Evolutionary conservation across 176 grass and related monocot species (phyloP).

Genomic region (Juncus effusus): DNA sequence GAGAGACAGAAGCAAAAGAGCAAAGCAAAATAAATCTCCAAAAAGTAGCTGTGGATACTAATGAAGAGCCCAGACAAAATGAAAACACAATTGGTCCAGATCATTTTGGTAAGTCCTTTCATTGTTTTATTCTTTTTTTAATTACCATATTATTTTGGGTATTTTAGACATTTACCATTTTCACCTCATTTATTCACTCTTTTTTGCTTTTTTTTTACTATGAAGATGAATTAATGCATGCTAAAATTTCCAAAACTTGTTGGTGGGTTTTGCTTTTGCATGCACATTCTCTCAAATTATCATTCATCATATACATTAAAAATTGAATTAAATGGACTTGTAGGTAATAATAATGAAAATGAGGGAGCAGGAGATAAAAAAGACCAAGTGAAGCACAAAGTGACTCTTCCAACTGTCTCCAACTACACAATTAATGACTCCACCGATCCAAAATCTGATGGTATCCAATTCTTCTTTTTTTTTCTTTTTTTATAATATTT

Average conservation of each 20-base stretch:
- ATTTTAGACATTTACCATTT: too few species aligned
- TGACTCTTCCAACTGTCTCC: constrained; percentile 72
- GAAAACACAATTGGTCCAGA: constrained; percentile 24
- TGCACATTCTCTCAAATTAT: constrained; percentile 17
- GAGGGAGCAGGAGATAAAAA: constrained; percentile 24
- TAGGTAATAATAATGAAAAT: constrained; percentile 46
- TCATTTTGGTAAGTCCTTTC: constrained; percentile 21
- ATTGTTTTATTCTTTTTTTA: not conserved
- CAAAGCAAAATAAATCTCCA: constrained; percentile 11
- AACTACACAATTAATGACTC: constrained; percentile 76
- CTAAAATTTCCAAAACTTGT: constrained; percentile 18
- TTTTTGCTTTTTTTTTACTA: constrained; percentile 8
- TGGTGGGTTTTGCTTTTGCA: constrained; percentile 25
- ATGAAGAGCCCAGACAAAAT: not conserved
- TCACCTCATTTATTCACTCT: too few species aligned
- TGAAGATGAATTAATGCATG: constrained; percentile 9
- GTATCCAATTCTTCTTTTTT: constrained; percentile 17
- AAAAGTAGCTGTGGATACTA: not conserved
- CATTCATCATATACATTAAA: constrained; percentile 10
- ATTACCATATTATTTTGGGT: too few species aligned
- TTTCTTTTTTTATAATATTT: constrained; percentile 8
- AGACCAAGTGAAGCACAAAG: constrained; percentile 41
- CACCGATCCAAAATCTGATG: constrained; percentile 45
- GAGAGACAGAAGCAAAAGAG: constrained; percentile 11
- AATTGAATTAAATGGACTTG: constrained; percentile 21